phyloP scores from a whole-genome alignment of 2,329 filamentous ascomycete species.

The Geosmithia putterillii region DNA sequence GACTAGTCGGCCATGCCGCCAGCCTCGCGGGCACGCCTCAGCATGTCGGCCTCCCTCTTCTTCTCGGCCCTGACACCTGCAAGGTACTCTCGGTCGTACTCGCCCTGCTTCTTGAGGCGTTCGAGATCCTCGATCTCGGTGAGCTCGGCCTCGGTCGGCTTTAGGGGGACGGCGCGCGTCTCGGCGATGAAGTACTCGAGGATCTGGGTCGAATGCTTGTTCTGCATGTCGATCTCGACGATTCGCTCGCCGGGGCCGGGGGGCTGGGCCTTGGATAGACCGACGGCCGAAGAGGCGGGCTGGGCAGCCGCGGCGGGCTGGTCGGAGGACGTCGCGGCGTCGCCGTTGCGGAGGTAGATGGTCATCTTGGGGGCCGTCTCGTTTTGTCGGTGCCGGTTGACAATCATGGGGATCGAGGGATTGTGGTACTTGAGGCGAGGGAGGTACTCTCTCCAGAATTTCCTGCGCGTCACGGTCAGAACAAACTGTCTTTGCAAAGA shows the following conservation, averaged over 20 bases:
- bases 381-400: slow-evolving; percentile 54
- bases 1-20: slow-evolving; percentile 17
- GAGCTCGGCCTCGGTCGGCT: slow-evolving; percentile 46
- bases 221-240: slow-evolving; percentile 51
- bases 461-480: slow-evolving; percentile 35
- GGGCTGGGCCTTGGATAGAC: slow-evolving; percentile 33
- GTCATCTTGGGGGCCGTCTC: slow-evolving; percentile 47
- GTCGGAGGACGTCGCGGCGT: slow-evolving; percentile 10
- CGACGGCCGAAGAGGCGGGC: slow-evolving; percentile 32
- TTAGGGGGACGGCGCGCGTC: slow-evolving; percentile 46
- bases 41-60: slow-evolving; percentile 46
- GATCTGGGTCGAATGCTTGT: slow-evolving; percentile 48
- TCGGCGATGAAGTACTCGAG: slow-evolving; percentile 47
- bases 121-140: slow-evolving; percentile 44
- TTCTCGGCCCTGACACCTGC: slow-evolving; percentile 40
- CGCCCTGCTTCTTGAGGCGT: slow-evolving; percentile 36
- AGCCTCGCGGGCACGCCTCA: slow-evolving; percentile 26
- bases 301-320: slow-evolving; percentile 13
- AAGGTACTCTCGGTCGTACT: slow-evolving; percentile 41
- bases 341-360: slow-evolving; percentile 44
- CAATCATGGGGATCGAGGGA: slow-evolving; percentile 69
- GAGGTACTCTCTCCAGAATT: slow-evolving; percentile 78
- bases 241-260: slow-evolving; percentile 35
- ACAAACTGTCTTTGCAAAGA: background rate
- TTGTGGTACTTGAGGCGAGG: slow-evolving; percentile 92